Evolutionary conservation across 768 basidiomycete genomes (phyloP), one percentile per base, ranked within the genome.

Genomic region (Cytidiella melzeri): DNA sequence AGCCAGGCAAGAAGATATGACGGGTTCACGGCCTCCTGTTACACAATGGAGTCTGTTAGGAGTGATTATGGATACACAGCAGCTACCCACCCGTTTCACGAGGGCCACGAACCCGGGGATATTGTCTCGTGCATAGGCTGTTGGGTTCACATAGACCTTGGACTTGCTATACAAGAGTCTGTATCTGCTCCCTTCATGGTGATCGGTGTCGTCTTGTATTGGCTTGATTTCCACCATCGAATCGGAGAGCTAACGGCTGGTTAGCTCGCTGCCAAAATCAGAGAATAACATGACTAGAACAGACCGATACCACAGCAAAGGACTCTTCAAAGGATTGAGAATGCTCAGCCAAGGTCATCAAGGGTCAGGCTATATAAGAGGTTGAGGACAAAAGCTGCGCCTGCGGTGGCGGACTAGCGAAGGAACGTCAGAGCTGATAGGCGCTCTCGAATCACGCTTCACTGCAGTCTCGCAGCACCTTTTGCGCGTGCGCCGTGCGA

Each of bases 91-190:
- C 60, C 86, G 79, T 71, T 92, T 91, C 18, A 98, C 93, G 50
- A 99, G 74, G 13, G 87, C 84, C 5, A 93, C 83, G 64, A 95
- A 98, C 1, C 96, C 96, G 2, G 91, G 82, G 28, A 97, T 89
- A 65, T 97, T 95, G 67, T 98, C 96, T 60, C 87, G 77, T 2
- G 87, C 75, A 64, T 92, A 94, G 3, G 87, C 82, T 2, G 93
- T 95, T 0, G 96, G 96, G 57, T 97, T 91, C 39, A 99, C 83
- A 62, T 95, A 93, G 40, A 97, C 95, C 65, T 93, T 94, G 37
- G 87, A 90, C 64, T 95, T 96, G 66, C 83, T 86, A 59, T 92
- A 96, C 12, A 97, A 64, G 42, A 97, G 73, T 40, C 87, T 74
- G 62, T 81, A 79, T 64, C 79, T 82, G 59, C 66, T 66, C 57